phyloP scores from a whole-genome alignment of 495 filamentous ascomycete genomes.

The Xeromyces bisporus region DNA sequence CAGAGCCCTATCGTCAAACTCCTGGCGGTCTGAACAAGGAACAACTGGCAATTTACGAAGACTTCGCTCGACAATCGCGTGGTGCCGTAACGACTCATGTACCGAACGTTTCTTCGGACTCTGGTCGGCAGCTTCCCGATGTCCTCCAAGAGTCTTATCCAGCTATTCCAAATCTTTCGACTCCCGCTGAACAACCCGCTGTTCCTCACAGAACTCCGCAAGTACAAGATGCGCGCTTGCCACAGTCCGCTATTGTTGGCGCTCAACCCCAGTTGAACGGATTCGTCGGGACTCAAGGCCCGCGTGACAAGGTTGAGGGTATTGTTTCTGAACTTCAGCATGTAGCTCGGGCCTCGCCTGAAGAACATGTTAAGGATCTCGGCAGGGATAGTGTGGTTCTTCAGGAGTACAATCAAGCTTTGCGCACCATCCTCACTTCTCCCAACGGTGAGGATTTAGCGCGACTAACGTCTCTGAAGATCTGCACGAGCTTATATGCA shows the following conservation, averaged over 20 bases:
- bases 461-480: constrained; percentile 46
- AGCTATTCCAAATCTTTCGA: constrained; percentile 57
- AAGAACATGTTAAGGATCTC: constrained; percentile 55
- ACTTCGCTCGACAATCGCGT: constrained; percentile 73
- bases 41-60: constrained; percentile 89
- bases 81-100: constrained; percentile 34
- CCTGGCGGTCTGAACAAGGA: constrained; percentile 71
- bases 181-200: constrained; percentile 64
- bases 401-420: constrained; percentile 41
- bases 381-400: constrained; percentile 45
- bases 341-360: constrained; percentile 43
- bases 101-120: constrained; percentile 41
- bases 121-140: constrained; percentile 47
- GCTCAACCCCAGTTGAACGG: constrained; percentile 44
- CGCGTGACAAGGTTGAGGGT: constrained; percentile 48
- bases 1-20: constrained; percentile 71
- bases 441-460: constrained; percentile 49
- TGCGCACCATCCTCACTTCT: constrained; percentile 32
- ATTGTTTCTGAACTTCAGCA: constrained; percentile 54
- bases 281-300: constrained; percentile 43
- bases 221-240: constrained; percentile 37
- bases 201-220: constrained; percentile 53
- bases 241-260: constrained; percentile 26
- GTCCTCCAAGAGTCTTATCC: constrained; percentile 72
- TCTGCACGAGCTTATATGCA: constrained; percentile 51